Percentiles rank a stretch among this genome's conserved stretches.
phyloP scores from a whole-genome alignment of 164 flowering plant species.

The Vitis riparia region DNA sequence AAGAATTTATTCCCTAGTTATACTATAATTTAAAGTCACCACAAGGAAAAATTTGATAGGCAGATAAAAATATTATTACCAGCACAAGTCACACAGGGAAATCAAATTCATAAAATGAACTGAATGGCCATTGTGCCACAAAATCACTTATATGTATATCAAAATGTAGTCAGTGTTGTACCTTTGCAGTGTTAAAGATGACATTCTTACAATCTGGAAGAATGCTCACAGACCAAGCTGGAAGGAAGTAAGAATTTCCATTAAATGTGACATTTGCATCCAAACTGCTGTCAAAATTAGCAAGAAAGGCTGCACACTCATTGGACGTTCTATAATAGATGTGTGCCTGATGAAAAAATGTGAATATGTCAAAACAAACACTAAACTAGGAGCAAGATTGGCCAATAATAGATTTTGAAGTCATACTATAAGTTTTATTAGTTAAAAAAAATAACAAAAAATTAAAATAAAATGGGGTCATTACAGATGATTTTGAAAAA shows the following conservation, averaged over 20 bases:
- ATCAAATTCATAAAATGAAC: background rate
- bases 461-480: too few relatives aligned
- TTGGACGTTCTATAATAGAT: conserved; percentile 40
- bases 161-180: conserved; percentile 10
- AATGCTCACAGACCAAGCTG: conserved; percentile 86
- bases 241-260: conserved; percentile 45
- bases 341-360: conserved; percentile 42
- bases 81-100: background rate
- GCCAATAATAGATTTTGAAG: background rate
- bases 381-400: background rate
- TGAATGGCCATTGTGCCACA: background rate
- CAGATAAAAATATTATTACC: too few relatives aligned
- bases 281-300: conserved; percentile 40
- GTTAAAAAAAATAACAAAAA: too few relatives aligned
- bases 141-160: background rate
- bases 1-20: background rate
- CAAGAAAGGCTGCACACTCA: conserved; percentile 70
- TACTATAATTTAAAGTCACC: too few relatives aligned
- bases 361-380: background rate
- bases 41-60: too few relatives aligned
- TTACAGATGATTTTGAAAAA: too few relatives aligned
- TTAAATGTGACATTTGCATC: conserved; percentile 54
- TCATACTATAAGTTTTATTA: background rate
- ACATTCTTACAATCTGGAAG: conserved; percentile 71
- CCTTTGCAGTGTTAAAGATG: conserved; percentile 70